These are phyloP conservation scores for Podaxis sp. DNA, from an alignment of 768 basidiomycete species.

Conservation along the genomic window DNA sequence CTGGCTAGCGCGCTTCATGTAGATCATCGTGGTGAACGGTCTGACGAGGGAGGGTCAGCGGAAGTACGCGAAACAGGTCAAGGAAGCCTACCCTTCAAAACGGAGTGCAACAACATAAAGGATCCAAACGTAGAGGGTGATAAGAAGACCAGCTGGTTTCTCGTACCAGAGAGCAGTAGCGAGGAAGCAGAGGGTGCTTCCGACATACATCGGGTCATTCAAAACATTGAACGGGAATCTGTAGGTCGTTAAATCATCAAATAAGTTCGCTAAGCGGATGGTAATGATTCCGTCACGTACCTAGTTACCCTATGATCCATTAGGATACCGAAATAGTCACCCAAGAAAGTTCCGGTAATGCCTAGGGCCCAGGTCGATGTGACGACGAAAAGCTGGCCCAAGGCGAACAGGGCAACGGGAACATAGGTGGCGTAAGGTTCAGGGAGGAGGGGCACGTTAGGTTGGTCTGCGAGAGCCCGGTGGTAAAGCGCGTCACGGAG, in stretches of 20 bases:
- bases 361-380: conserved; percentile 90
- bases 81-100: conserved; percentile 81
- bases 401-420: conserved; percentile 57
- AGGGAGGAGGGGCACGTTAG: conserved; percentile 62
- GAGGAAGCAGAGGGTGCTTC: conserved; percentile 87
- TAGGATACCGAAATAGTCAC: conserved; percentile 82
- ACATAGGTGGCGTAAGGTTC: conserved; percentile 61
- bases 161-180: conserved; percentile 90
- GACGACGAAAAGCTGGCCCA: conserved; percentile 85
- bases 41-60: conserved; percentile 27
- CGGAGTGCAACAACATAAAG: conserved; percentile 82
- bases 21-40: conserved; percentile 84
- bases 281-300: conserved; percentile 24
- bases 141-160: conserved; percentile 77
- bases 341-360: conserved; percentile 90
- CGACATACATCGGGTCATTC: conserved; percentile 95
- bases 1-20: conserved; percentile 51
- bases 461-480: conserved; percentile 75
- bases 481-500: conserved; percentile 83
- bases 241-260: neutral
- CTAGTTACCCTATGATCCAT: conserved; percentile 91
- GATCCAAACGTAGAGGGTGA: conserved; percentile 80
- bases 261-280: neutral
- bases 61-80: conserved; percentile 3
- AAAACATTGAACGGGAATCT: conserved; percentile 95